Conservation (phyloP, 2,329 filamentous ascomycete species). For the Conoideocrella luteorostrata region DNA sequence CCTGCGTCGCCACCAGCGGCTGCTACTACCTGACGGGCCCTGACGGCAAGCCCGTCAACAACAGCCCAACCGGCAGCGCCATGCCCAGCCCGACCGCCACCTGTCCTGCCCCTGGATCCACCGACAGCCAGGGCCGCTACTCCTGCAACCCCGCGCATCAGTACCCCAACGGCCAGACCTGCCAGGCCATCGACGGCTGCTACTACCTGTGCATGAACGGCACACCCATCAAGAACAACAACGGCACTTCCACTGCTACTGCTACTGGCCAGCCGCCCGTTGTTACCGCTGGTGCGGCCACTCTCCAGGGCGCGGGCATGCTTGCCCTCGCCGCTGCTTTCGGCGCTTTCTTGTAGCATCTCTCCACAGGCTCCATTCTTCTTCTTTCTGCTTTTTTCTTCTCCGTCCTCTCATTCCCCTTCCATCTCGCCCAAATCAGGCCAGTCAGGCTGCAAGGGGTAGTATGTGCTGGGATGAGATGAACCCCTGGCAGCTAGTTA, state of each 20-base stretch:
- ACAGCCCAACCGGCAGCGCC: no score
- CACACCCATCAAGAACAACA: constrained; percentile 1
- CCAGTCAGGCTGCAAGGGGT: no score
- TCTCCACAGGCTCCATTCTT: no score
- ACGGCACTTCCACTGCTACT: no score
- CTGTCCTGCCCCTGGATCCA: constrained; percentile 5
- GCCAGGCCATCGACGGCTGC: constrained; percentile 13
- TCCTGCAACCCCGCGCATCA: constrained; percentile 16
- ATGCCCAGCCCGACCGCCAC: background rate
- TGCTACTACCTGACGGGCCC: constrained; percentile 11
- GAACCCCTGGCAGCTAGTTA: no score
- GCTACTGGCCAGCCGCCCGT: no score
- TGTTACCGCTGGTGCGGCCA: background rate
- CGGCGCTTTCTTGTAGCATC: constrained; percentile 3
- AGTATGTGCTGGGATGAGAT: no score
- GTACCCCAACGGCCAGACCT: constrained; percentile 15
- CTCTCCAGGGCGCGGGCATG: background rate
- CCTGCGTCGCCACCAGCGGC: constrained; percentile 11
- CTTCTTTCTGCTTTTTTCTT: no score
- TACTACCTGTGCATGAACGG: constrained; percentile 8
- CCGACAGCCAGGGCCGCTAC: constrained; percentile 13
- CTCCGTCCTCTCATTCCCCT: no score
- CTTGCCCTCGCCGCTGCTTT: background rate
- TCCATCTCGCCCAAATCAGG: no score
- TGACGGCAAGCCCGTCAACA: constrained; percentile 4